Base-by-base conservation (phyloP, 2,329 filamentous ascomycete genomes). In the Trichoderma gracile region DNA sequence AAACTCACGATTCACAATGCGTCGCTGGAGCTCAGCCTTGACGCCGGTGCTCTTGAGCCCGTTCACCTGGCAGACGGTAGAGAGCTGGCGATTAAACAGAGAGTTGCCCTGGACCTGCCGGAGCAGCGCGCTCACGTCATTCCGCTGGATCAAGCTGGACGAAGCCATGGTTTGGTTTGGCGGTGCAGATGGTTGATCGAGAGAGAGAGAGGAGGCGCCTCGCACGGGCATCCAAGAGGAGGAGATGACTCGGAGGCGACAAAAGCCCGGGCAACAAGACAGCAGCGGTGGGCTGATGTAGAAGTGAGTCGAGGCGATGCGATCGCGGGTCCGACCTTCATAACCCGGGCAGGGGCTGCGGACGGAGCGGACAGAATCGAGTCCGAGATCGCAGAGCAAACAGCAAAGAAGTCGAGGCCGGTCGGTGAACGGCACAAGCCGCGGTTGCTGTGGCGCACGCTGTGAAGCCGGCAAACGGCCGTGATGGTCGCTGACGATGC, bases 11-110 rank as follows among this genome's bases (percentile, higher is more conserved):
- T 86, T 81, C 68, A 89, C 86, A 67, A 97, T 90, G 71, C 94
- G 89, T 65, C 80, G 79, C 77, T 97, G 93, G 66, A 98, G 80
- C 47, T 90, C 85, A 40, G 87, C 86, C 81, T 99, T 99, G 72
- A 95, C 89, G 21, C 95, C 95, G 30, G 89, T 91, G 66, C 91
- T 89, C 69, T 86, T 84, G 42, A 96, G 81, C 53, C 87, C 85
- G 78, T 96, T 91, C 66, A 85, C 81, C 68, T 86, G 84, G 73
- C 94, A 90, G 69, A 98, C 89, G 59, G 83, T 83, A 71, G 92
- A 91, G 55, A 97, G 84, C 71, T 93, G 88, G 21, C 80, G 78
- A 71, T 86, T 86, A 33, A 85, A 77, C 23, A 87, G 75, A 14
- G 76, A 69, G 42, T 75, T 79, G 49, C 75, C 75, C 66, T 81